Conservation (phyloP, 257 asterid species). For the Mentha longifolia region DNA sequence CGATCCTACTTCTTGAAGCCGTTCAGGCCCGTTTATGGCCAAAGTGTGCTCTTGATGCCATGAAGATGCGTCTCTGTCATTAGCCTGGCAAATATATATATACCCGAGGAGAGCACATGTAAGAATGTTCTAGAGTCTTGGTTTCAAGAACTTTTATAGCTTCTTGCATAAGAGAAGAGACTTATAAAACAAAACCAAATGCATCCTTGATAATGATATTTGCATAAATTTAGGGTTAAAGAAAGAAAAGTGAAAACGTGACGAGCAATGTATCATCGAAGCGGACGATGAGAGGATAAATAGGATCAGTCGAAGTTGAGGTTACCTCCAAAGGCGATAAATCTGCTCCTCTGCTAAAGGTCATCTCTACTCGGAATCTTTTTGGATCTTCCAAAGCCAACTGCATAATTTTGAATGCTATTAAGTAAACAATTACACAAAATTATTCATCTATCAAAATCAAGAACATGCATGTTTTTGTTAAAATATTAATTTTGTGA, state of each 20-base stretch:
- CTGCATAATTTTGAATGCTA: slow-evolving; percentile 47
- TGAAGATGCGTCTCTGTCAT: slow-evolving; percentile 66
- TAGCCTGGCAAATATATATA: slow-evolving; percentile 48
- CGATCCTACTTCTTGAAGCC: slow-evolving; percentile 84
- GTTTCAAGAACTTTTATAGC: too few relatives aligned
- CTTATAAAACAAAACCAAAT: too few relatives aligned
- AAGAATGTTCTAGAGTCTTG: background rate
- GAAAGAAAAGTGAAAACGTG: background rate
- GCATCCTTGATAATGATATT: background rate
- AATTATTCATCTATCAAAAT: background rate
- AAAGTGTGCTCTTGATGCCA: slow-evolving; percentile 86
- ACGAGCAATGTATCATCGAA: background rate
- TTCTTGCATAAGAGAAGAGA: too few relatives aligned
- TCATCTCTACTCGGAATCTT: slow-evolving; percentile 82
- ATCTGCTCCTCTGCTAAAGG: slow-evolving; percentile 94
- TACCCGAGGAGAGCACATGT: background rate
- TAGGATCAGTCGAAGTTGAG: slow-evolving; percentile 5
- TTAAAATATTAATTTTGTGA: slow-evolving; percentile 1
- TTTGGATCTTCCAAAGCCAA: slow-evolving; percentile 83
- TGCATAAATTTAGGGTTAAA: background rate
- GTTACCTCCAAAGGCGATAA: slow-evolving; percentile 87
- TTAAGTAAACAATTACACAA: slow-evolving; percentile 11
- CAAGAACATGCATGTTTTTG: background rate
- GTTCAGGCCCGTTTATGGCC: slow-evolving; percentile 93
- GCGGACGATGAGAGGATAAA: background rate